Conservation (phyloP, 352 stramenopile genomes). For the Aphanomyces cochlioides region DNA sequence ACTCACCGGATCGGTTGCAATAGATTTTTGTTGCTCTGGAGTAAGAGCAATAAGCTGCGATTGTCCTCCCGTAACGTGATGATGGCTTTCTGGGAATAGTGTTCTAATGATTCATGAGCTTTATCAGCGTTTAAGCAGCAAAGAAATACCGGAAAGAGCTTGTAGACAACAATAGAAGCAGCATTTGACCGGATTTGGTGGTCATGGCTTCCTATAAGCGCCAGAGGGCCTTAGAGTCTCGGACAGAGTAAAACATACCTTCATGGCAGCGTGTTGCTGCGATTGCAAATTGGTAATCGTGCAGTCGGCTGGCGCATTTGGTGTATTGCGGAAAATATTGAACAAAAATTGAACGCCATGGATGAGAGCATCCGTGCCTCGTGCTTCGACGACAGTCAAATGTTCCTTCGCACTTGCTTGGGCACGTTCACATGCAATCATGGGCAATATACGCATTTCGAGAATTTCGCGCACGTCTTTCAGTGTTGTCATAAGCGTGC, state of each 20-base stretch:
- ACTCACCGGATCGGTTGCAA: neutral
- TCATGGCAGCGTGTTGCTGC: slow-evolving; percentile 81
- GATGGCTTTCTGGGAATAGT: slow-evolving; percentile 47
- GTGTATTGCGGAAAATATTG: slow-evolving; percentile 77
- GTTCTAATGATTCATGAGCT: neutral
- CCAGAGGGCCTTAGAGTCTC: too few species aligned
- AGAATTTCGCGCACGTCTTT: slow-evolving; percentile 82
- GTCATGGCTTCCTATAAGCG: slow-evolving; percentile 59
- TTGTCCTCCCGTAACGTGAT: slow-evolving; percentile 14
- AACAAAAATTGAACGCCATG: slow-evolving; percentile 85
- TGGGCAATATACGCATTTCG: slow-evolving; percentile 66
- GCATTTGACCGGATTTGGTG: slow-evolving; percentile 80
- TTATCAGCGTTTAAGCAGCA: neutral
- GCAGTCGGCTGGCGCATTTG: slow-evolving; percentile 73
- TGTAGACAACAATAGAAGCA: slow-evolving; percentile 71
- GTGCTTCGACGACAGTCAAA: slow-evolving; percentile 67
- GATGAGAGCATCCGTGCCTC: slow-evolving; percentile 77
- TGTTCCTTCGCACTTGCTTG: slow-evolving; percentile 79
- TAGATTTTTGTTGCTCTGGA: neutral
- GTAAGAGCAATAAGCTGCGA: slow-evolving; percentile 13
- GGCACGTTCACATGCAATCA: slow-evolving; percentile 73
- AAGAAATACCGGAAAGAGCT: slow-evolving; percentile 67
- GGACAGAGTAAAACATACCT: slow-evolving; percentile 29
- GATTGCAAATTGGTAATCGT: slow-evolving; percentile 79
- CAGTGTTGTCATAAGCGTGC: slow-evolving; percentile 70